A percentile compares a stretch with the other conserved stretches of the same genome.
Conservation (phyloP, 2,329 filamentous ascomycete genomes). For the Monosporascus sp. region DNA sequence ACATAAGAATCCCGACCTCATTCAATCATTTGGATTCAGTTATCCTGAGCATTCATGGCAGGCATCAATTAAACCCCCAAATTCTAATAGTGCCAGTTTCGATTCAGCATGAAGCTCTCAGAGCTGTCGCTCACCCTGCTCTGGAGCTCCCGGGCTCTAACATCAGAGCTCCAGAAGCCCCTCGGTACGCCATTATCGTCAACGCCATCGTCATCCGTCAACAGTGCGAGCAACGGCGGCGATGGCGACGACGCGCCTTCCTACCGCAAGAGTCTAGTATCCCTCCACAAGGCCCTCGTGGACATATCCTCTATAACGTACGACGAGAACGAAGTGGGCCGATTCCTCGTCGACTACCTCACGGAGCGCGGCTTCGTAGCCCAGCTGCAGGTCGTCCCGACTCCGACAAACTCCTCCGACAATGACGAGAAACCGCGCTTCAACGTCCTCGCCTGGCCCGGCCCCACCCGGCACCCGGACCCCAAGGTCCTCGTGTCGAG, state of each 20-base stretch:
- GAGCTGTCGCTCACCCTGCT: conserved; percentile 6
- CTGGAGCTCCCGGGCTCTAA: conserved; percentile 6
- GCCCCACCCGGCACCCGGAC: conserved; percentile 39
- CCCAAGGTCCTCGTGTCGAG: conserved; percentile 65
- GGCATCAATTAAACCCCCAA: too few species aligned
- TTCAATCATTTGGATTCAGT: too few species aligned
- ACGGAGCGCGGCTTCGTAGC: conserved; percentile 38
- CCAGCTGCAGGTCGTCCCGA: conserved; percentile 37
- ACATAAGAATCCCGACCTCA: too few species aligned
- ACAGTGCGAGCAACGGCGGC: too few species aligned
- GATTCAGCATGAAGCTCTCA: conserved; percentile 10
- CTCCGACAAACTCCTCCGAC: conserved; percentile 24
- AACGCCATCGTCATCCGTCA: conserved; percentile 1
- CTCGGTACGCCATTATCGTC: conserved; percentile 3
- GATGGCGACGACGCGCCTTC: conserved; percentile 17
- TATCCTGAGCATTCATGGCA: too few species aligned
- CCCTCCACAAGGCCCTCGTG: conserved; percentile 71
- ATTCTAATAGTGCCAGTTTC: neutral
- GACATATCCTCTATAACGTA: conserved; percentile 67
- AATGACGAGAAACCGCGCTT: conserved; percentile 42
- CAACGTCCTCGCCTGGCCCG: conserved; percentile 70
- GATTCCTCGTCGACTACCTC: conserved; percentile 65
- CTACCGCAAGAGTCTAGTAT: conserved; percentile 53
- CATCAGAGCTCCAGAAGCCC: conserved; percentile 10
- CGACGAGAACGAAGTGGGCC: conserved; percentile 62